A percentile compares a stretch with the other conserved stretches of the same genome.
phyloP scores from a whole-genome alignment of 345 rosid genomes.

The Dipteronia dyeriana region DNA sequence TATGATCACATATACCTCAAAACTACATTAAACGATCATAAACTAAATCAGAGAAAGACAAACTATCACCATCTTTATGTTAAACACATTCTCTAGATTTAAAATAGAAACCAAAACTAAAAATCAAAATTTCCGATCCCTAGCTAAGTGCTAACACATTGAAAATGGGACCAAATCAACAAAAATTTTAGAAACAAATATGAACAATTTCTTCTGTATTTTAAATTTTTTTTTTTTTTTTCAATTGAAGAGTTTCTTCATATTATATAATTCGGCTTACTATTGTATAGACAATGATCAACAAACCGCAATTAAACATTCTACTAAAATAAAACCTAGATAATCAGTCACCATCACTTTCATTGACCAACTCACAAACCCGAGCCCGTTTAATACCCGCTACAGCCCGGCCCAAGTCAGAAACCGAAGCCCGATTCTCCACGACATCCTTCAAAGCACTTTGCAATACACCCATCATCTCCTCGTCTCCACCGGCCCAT shows the following conservation, averaged over 20 bases:
- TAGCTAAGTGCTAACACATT: no score
- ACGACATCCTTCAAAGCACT: conserved; percentile 44
- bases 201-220: background rate
- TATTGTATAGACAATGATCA: background rate
- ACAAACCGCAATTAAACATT: background rate
- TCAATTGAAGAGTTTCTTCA: background rate
- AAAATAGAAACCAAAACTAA: no score
- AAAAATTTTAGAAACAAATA: background rate
- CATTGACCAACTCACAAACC: background rate
- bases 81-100: no score
- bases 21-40: no score
- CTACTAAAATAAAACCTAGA: background rate
- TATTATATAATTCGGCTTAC: background rate
- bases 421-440: conserved; percentile 35
- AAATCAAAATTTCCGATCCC: no score
- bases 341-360: background rate
- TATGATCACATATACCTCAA: no score
- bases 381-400: conserved; percentile 9
- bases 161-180: background rate
- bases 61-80: no score
- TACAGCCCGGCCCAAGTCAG: conserved; percentile 27
- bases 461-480: conserved; percentile 28
- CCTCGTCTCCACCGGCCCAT: conserved; percentile 37
- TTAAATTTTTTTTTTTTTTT: no score
- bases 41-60: no score